Base-by-base conservation (phyloP, 2,329 filamentous ascomycete genomes). In the Scedosporium minutisporum region DNA sequence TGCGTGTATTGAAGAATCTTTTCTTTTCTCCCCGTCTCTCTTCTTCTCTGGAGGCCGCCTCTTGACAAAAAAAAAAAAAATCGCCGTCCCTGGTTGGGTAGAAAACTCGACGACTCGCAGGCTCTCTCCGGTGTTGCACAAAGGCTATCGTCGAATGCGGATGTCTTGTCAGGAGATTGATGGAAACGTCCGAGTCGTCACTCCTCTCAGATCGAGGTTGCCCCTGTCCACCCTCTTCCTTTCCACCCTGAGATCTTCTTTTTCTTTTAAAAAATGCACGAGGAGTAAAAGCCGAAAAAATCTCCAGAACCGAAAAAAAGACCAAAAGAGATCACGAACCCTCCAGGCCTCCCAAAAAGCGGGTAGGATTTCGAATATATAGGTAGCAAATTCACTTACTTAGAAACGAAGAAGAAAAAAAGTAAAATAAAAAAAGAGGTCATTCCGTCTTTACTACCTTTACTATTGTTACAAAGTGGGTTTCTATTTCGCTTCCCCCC, bases 321-420 rank as follows among this genome's bases (percentile, higher is more conserved):
- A 33, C 55, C n/a, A 38, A 57, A 25, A 38, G 29, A 41, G 14
- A 58, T 33, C 27, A 38, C 29, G 16, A 27, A 21, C 27, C 27
- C 25, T 18, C 55, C 25, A 38, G 55, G 55, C 14, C 55, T 41
- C 23, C 27, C 33, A 18, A 23, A 27, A 55, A 10, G 55, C 33
- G 55, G 55, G 55, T 58, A 58, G 55, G 55, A 58, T 58, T 58
- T 58, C 55, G 33, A 21, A 58, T 58, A 58, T 58, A 58, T 58
- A 58, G 27, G 33, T 58, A 27, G 9, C 16, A n/a, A 14, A 55
- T 14, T 14, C 16, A 55, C 51, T 55, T 14, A 55, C 51, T 18
- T 18, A 18, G 18, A 27, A 55, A 12, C 18, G 51, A 55, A 25
- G 6, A 58, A 38, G 2, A 38, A 38, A 38, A 41, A 25, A 58